phyloP scores from a whole-genome alignment of 2,329 filamentous ascomycete species.

The Zymoseptoria passerinii region DNA sequence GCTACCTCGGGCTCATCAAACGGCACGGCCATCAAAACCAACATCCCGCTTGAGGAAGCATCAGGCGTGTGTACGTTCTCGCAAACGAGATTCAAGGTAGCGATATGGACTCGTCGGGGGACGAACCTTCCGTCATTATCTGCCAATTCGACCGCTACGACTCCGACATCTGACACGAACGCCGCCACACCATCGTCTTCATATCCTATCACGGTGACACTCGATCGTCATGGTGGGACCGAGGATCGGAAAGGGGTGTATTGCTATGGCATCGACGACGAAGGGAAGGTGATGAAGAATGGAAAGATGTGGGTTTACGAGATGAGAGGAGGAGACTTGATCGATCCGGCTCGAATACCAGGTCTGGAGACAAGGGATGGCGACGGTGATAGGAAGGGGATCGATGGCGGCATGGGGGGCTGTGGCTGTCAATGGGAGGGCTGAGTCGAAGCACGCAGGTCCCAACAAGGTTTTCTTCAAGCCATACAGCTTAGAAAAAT shows the following conservation, averaged over 20 bases:
- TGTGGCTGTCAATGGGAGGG: constrained; percentile 55
- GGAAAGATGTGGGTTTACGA: constrained; percentile 45
- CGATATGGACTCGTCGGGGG: constrained; percentile 51
- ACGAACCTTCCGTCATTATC: constrained; percentile 14
- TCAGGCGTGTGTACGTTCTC: constrained; percentile 43
- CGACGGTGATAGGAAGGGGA: constrained; percentile 31
- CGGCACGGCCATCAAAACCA: constrained; percentile 7
- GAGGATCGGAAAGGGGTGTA: constrained; percentile 49
- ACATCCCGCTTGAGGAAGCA: constrained; percentile 15
- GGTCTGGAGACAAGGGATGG: constrained; percentile 12
- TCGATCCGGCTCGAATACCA: constrained; percentile 44
- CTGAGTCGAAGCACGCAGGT: constrained; percentile 27
- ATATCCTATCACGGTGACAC: constrained; percentile 51
- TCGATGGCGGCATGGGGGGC: constrained; percentile 53
- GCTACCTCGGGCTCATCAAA: constrained; percentile 25
- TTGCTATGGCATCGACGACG: constrained; percentile 50
- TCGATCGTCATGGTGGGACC: constrained; percentile 53
- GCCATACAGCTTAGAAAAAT: neutral
- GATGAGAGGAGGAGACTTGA: constrained; percentile 40
- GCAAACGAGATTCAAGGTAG: constrained; percentile 53
- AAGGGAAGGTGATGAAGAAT: constrained; percentile 36
- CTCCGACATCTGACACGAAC: constrained; percentile 44
- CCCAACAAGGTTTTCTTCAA: too few relatives aligned
- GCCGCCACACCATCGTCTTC: constrained; percentile 42
- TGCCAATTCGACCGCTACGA: constrained; percentile 33